A percentile compares a stretch with the other conserved stretches of the same genome.
phyloP scores from a whole-genome alignment of 2,329 filamentous ascomycete genomes.

The Diaporthe helianthi region DNA sequence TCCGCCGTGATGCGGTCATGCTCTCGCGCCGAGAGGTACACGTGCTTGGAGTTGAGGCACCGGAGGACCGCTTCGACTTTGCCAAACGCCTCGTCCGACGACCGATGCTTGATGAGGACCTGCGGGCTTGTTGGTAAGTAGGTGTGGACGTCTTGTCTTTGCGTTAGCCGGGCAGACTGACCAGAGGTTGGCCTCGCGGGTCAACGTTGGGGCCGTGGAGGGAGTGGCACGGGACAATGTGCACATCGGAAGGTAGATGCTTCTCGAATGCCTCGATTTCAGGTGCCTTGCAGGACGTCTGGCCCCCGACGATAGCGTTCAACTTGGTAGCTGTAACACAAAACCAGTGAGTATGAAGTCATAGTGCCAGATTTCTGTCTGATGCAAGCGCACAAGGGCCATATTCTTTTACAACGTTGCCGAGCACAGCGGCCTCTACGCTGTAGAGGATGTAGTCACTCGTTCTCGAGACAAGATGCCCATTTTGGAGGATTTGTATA shows the following conservation, averaged over 20 bases:
- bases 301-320: conserved; percentile 93
- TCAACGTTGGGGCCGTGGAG: conserved; percentile 93
- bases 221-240: conserved; percentile 95
- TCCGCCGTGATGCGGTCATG: conserved; percentile 98
- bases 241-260: conserved; percentile 84
- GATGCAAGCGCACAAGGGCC: conserved; percentile 76
- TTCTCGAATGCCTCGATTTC: conserved; percentile 94
- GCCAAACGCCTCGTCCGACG: conserved; percentile 74
- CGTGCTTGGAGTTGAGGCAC: conserved; percentile 84
- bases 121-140: conserved; percentile 40
- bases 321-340: conserved; percentile 81
- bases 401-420: conserved; percentile 84
- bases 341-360: conserved; percentile 34
- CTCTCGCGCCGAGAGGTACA: conserved; percentile 83
- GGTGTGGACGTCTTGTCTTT: not conserved
- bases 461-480: conserved; percentile 91
- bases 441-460: conserved; percentile 99
- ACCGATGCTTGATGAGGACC: conserved; percentile 90
- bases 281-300: conserved; percentile 97
- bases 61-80: conserved; percentile 84
- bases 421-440: conserved; percentile 92
- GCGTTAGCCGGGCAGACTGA: conserved; percentile 48
- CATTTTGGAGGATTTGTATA: conserved; percentile 90
- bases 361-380: not conserved
- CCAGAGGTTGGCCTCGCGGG: conserved; percentile 86